Percentiles rank a stretch among this genome's conserved stretches.
phyloP scores from a whole-genome alignment of 1,284 basidiomycete species.

The Ganoderma resinaceum region DNA sequence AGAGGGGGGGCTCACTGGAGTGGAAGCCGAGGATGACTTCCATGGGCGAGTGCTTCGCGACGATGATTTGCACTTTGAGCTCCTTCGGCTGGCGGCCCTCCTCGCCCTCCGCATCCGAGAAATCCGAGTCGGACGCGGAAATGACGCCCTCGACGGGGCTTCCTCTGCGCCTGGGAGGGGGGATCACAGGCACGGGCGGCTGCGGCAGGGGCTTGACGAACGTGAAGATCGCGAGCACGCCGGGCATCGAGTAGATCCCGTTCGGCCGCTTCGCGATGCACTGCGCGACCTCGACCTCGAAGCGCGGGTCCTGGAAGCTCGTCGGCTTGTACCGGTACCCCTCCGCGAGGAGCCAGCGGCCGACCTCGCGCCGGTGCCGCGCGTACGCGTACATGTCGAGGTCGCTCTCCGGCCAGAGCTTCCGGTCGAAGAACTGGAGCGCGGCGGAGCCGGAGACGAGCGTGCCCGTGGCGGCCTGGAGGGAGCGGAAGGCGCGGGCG shows the following conservation, averaged over 20 bases:
- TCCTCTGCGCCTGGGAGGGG: not conserved
- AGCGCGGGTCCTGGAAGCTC: slow-evolving; percentile 28
- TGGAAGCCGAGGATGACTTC: slow-evolving; percentile 45
- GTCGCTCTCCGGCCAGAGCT: slow-evolving; percentile 51
- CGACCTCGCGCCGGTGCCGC: slow-evolving; percentile 28
- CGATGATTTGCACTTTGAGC: slow-evolving; percentile 32
- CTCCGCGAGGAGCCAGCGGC: slow-evolving; percentile 28
- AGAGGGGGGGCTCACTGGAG: slow-evolving; percentile 45
- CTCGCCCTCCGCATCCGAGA: not conserved
- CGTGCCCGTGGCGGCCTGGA: slow-evolving; percentile 51
- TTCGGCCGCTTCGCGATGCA: slow-evolving; percentile 16
- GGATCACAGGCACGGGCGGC: not conserved
- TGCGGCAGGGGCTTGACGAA: slow-evolving; percentile 21
- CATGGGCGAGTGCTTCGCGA: slow-evolving; percentile 28
- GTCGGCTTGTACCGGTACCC: slow-evolving; percentile 34
- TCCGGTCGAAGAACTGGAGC: slow-evolving; percentile 55
- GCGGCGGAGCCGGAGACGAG: slow-evolving; percentile 58
- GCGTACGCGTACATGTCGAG: slow-evolving; percentile 54
- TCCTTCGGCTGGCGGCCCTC: not conserved
- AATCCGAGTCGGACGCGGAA: not conserved
- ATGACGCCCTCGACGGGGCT: not conserved
- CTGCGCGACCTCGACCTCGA: slow-evolving; percentile 26
- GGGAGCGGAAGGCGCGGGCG: slow-evolving; percentile 46
- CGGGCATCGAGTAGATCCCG: slow-evolving; percentile 26
- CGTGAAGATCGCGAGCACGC: slow-evolving; percentile 26